phyloP scores from a whole-genome alignment of 2,329 filamentous ascomycete genomes.

The Parastagonospora avenae region DNA sequence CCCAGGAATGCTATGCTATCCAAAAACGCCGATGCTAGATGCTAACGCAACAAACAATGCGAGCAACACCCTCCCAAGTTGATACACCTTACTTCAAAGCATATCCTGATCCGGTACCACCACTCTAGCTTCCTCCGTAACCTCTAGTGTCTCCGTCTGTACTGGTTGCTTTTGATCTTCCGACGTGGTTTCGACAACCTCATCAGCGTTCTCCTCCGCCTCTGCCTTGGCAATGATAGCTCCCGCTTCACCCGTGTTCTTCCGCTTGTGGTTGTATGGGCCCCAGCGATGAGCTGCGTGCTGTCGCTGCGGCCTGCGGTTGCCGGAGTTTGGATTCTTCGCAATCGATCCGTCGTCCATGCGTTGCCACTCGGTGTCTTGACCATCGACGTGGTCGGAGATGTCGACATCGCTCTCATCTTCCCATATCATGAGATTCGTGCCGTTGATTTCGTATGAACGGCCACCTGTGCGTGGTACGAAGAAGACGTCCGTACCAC shows the following conservation, averaged over 20 bases:
- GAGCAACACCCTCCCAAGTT: neutral
- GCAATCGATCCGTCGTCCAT: constrained; percentile 46
- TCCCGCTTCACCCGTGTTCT: constrained; percentile 22
- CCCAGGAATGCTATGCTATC: constrained; percentile 15
- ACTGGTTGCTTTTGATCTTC: constrained; percentile 18
- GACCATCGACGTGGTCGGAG: constrained; percentile 44
- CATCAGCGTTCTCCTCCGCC: constrained; percentile 20
- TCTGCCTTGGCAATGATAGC: constrained; percentile 31
- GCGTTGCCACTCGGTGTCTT: constrained; percentile 43
- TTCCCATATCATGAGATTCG: constrained; percentile 49
- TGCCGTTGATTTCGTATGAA: constrained; percentile 45
- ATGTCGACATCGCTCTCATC: constrained; percentile 47
- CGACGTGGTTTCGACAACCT: constrained; percentile 2
- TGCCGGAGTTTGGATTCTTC: constrained; percentile 42
- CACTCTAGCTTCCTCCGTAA: constrained; percentile 4
- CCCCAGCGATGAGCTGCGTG: constrained; percentile 37
- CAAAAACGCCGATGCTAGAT: constrained; percentile 23
- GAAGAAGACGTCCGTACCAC: constrained; percentile 33
- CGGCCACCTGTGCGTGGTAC: constrained; percentile 47
- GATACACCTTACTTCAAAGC: constrained; percentile 5
- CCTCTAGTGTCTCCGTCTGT: neutral
- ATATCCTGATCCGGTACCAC: constrained; percentile 23
- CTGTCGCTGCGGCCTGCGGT: constrained; percentile 35
- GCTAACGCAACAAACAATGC: constrained; percentile 10
- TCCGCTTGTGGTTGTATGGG: constrained; percentile 40